phyloP scores from a whole-genome alignment of 805 yeast species.

The Komagataella ulmi region DNA sequence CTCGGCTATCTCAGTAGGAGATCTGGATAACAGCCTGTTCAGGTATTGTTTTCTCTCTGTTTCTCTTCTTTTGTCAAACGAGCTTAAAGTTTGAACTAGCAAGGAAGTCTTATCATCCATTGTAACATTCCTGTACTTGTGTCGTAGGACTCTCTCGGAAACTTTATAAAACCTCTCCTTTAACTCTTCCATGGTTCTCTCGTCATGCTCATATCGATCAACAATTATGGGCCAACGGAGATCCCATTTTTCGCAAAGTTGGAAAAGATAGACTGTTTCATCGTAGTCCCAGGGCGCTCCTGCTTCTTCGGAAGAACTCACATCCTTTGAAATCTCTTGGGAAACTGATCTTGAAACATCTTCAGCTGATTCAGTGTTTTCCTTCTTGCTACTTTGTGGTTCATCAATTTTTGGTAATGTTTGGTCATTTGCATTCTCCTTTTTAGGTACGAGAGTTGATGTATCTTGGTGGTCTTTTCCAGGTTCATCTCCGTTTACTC shows the following conservation, averaged over 20 bases:
- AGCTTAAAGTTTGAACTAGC: slow-evolving; percentile 44
- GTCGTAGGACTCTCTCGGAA: slow-evolving; percentile 38
- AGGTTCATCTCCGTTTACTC: neutral
- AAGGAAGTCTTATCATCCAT: slow-evolving; percentile 26
- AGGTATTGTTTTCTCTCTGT: slow-evolving; percentile 69
- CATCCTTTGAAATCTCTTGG: slow-evolving; percentile 17
- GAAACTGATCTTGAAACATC: slow-evolving; percentile 25
- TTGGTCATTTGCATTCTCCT: neutral
- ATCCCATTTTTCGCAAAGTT: slow-evolving; percentile 43
- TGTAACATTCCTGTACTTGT: slow-evolving; percentile 24
- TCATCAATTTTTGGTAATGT: slow-evolving; percentile 1
- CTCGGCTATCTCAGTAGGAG: slow-evolving; percentile 96
- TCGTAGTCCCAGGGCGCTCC: slow-evolving; percentile 51
- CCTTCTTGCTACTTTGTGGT: slow-evolving; percentile 4
- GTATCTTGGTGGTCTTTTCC: neutral
- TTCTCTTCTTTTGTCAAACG: slow-evolving; percentile 62
- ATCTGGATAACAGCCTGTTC: slow-evolving; percentile 60
- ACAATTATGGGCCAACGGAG: slow-evolving; percentile 57
- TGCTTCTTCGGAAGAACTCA: slow-evolving; percentile 30
- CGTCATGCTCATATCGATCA: slow-evolving; percentile 39
- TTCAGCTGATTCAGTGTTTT: slow-evolving; percentile 12
- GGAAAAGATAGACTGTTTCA: slow-evolving; percentile 73
- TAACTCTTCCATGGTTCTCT: slow-evolving; percentile 60
- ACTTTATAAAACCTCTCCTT: slow-evolving; percentile 71
- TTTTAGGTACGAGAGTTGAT: neutral